Base-by-base conservation (phyloP, 306 rosid species). In the Glycyrrhiza uralensis region DNA sequence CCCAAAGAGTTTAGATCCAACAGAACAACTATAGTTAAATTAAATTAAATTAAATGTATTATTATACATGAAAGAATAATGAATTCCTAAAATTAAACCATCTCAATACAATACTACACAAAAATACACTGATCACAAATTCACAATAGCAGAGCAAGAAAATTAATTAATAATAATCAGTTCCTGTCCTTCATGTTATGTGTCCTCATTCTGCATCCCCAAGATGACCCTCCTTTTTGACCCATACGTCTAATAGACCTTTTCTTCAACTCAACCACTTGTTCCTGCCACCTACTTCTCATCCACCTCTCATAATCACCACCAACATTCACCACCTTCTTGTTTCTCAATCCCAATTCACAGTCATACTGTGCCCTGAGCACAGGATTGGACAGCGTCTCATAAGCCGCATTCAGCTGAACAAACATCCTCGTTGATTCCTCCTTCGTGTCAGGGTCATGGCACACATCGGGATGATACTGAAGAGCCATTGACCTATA, bases 401-500 rank as follows among this genome's bases (percentile, higher is more conserved):
- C 17, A 54, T 88, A 88, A 22, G 97, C 95, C 1, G 55, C 87
- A 3, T 83, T 91, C 8, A 91, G 50, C 54, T 50, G 75, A 15
- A 81, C 92, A 74, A 91, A 86, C 73, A 82, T 61, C 75, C 52
- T 80, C 0, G 90, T 73, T 2, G 78, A 78, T 19, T 85, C 87
- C 38, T 87, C 92, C 38, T 80, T 83, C 79, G 46, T 68, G 0
- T 68, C 18, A 42, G 85, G 76, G 32, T 86, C 84, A 0, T 65
- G 80, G 42, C 89, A 90, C 57, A 87, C 89, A 42, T 91, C 95
- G 0, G 97, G 97, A 39, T 91, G 97, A 57, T 85, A 80, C n/a
- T 42, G 83, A 39, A 86, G 88, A 11, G 92, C 97, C 94, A 83
- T 81, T 29, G 80, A 81, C 45, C 90, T 82, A 14, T 91, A 91